Evolutionary conservation across 2,329 filamentous ascomycete species (phyloP).

Genomic region (Diaporthe ampelina): DNA sequence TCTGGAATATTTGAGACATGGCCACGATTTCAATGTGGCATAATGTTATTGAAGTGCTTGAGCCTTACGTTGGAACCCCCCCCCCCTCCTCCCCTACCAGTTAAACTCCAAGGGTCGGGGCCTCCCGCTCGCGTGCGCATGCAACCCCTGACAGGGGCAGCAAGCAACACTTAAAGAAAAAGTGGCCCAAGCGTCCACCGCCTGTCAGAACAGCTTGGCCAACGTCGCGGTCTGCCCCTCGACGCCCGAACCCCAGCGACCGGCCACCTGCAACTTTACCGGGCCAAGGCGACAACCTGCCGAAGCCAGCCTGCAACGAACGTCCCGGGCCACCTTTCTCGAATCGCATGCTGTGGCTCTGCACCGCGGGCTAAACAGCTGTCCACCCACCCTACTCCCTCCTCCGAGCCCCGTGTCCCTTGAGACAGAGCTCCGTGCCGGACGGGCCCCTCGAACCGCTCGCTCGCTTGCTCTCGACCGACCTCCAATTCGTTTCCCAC

Average conservation of each 20-base stretch:
- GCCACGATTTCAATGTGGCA: neutral
- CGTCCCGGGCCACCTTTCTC: neutral
- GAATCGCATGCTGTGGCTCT: conserved; percentile 34
- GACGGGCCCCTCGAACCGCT: conserved; percentile 22
- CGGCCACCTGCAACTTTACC: conserved; percentile 16
- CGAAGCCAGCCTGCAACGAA: conserved; percentile 34
- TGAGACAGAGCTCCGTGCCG: neutral
- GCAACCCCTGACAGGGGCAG: conserved; percentile 32
- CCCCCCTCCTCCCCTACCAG: neutral
- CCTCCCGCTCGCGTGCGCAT: neutral
- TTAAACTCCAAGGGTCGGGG: conserved; percentile 40
- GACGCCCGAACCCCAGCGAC: conserved; percentile 23
- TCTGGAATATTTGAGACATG: no score
- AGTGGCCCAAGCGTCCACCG: conserved; percentile 35
- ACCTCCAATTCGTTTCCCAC: neutral
- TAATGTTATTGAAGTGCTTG: neutral
- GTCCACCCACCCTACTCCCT: conserved; percentile 6
- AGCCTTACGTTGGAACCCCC: neutral
- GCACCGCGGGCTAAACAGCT: neutral
- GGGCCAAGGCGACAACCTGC: conserved; percentile 33
- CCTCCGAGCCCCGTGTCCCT: neutral
- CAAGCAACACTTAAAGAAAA: conserved; percentile 15
- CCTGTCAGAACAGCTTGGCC: conserved; percentile 42
- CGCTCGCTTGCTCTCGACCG: neutral
- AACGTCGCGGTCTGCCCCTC: conserved; percentile 39